Conservation (phyloP, 352 stramenopile genomes). For the Elongisporangium anandrum region DNA sequence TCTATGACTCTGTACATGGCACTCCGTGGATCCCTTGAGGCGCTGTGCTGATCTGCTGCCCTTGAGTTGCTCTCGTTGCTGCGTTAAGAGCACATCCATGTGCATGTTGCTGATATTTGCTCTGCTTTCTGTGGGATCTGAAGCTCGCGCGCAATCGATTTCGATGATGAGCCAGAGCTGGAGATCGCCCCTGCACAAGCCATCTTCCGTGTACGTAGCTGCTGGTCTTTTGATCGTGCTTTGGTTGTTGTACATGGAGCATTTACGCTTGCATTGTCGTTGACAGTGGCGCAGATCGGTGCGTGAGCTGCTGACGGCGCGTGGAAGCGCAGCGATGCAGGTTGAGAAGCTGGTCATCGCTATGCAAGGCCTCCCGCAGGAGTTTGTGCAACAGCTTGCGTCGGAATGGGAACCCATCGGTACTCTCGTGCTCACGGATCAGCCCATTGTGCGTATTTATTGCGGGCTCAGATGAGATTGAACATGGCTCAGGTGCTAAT, state of each 20-base stretch:
- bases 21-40: not conserved
- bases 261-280: not conserved
- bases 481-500: not conserved
- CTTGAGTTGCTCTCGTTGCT: not conserved
- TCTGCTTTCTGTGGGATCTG: not conserved
- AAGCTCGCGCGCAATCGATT: conserved; percentile 46
- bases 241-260: not conserved
- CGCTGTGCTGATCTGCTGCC: not conserved
- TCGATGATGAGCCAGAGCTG: conserved; percentile 19
- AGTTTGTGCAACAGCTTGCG: conserved; percentile 44
- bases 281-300: conserved; percentile 46
- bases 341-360: conserved; percentile 49
- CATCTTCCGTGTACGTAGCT: conserved; percentile 55
- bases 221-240: conserved; percentile 1
- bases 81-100: not conserved
- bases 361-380: conserved; percentile 31
- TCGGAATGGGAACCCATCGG: conserved; percentile 36
- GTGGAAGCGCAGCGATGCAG: not conserved
- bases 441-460: conserved; percentile 29
- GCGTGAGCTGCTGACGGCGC: conserved; percentile 14
- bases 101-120: not conserved
- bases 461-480: not conserved
- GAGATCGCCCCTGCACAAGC: conserved; percentile 21
- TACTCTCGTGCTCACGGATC: conserved; percentile 48
- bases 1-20: too few relatives aligned